Evolutionary conservation across 2,329 filamentous ascomycete species (phyloP).

Genomic region (Cordyceps tenuipes): DNA sequence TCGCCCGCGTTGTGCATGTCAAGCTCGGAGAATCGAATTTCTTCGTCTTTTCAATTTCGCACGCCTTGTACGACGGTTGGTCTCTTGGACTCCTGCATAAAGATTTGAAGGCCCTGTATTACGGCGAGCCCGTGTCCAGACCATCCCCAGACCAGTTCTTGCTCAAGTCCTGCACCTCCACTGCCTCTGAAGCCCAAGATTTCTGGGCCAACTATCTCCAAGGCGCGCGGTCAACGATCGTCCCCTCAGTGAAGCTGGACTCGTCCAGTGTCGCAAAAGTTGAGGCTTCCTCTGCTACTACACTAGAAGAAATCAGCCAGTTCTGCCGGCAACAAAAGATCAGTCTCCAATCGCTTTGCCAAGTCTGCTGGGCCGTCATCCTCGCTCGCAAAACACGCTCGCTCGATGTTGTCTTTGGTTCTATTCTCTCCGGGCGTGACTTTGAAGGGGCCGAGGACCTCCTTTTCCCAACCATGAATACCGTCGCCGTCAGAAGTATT

Average conservation of each 20-base stretch:
- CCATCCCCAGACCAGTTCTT: conserved; percentile 47
- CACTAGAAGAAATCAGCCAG: conserved; percentile 21
- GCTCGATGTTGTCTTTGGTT: conserved; percentile 73
- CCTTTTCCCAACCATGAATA: conserved; percentile 90
- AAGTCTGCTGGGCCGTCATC: conserved; percentile 66
- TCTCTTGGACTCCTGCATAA: conserved; percentile 67
- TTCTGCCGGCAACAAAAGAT: conserved; percentile 61
- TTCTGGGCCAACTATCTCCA: conserved; percentile 70
- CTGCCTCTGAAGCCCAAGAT: conserved; percentile 18
- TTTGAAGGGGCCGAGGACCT: conserved; percentile 57
- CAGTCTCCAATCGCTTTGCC: conserved; percentile 69
- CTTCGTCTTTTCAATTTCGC: conserved; percentile 64
- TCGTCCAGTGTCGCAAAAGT: not conserved
- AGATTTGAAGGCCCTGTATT: conserved; percentile 61
- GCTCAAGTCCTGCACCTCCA: conserved; percentile 14
- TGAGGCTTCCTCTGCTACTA: conserved; percentile 15
- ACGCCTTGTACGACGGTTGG: conserved; percentile 86
- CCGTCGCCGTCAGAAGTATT: conserved; percentile 64
- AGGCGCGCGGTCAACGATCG: conserved; percentile 32
- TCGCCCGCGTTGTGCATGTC: conserved; percentile 44
- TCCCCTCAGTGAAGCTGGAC: conserved; percentile 14
- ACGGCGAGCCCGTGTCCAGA: conserved; percentile 31
- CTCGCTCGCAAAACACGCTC: conserved; percentile 54
- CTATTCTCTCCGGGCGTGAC: conserved; percentile 78
- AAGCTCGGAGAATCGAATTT: conserved; percentile 27